A percentile compares a stretch with the other conserved stretches of the same genome.
Evolutionary conservation across 2,329 filamentous ascomycete species (phyloP).

Genomic region (Aureobasidium sp.): DNA sequence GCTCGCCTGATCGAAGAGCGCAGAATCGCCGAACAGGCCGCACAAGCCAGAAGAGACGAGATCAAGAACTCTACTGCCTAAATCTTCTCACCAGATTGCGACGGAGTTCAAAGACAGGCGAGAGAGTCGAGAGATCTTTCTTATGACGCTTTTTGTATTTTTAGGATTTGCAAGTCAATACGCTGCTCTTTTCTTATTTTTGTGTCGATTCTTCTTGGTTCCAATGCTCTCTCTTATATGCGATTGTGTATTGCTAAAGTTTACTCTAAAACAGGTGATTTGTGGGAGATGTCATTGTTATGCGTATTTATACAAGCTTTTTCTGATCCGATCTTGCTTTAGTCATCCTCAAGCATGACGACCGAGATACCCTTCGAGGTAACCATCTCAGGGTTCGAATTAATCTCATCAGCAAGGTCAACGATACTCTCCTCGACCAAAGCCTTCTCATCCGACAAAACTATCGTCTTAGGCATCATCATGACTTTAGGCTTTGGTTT

Average conservation of each 20-base stretch:
- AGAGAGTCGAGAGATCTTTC: neutral
- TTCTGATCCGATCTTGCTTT: neutral
- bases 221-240: neutral
- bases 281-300: neutral
- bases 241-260: neutral
- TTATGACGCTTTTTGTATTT: neutral
- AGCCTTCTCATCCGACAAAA: neutral
- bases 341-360: neutral
- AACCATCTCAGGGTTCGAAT: neutral
- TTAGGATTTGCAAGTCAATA: neutral
- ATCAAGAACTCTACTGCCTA: conserved; percentile 24
- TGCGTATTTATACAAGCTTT: neutral
- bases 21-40: conserved; percentile 24
- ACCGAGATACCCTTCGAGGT: neutral
- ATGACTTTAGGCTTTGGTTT: neutral
- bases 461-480: neutral
- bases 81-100: neutral
- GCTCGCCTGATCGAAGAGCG: conserved; percentile 26
- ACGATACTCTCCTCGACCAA: neutral
- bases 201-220: neutral
- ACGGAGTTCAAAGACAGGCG: neutral
- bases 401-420: neutral
- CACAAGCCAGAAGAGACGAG: conserved; percentile 26
- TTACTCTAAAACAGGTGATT: neutral
- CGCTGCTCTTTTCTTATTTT: neutral